Base-by-base conservation (phyloP, 2,329 filamentous ascomycete species). In the Fusarium sp. region DNA sequence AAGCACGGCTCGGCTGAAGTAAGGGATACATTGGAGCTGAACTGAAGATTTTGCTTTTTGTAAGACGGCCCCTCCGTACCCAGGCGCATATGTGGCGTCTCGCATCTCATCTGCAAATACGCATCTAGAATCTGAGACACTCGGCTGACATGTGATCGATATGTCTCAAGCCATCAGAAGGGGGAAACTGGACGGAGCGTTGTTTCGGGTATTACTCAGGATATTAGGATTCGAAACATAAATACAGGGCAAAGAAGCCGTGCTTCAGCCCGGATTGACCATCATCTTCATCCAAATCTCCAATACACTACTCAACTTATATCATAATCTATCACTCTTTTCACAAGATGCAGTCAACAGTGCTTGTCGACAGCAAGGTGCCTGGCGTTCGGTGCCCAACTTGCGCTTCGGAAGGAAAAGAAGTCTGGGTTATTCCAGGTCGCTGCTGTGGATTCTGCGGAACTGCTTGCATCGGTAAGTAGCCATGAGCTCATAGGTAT, bases 381-480 rank as follows among this genome's bases (percentile, higher is more conserved):
- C 53, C 53, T 16, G 53, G 53, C 13, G 38, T 56, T 20, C 36
- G 53, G n/a, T 56, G 53, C 36, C 53, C 53, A 0, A 56, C 36
- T 16, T 56, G 53, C n/a, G 38, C 38, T 3, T 18, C 28, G 5
- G 36, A 14, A 7, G 53, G 53, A 16, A 14, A 56, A 3, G 53
- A 56, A 33, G 38, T 56, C 16, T 56, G 53, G 53, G 53, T 56
- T 5, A 56, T 56, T 33, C 53, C 53, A 20, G 53, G 53, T 16
- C 53, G 53, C 26, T 44, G 0, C n/a, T 56, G 53, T 31, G 53
- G 53, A 6, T 9, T 15, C 7, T 56, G 53, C 28, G 53, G 53
- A 8, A 56, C 53, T 20, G 28, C 53, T 26, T 56, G 53, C 13
- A 5, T 54, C 2, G 33, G 50, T 39, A 4, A 26, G 50, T 8